phyloP scores from a whole-genome alignment of 305 asterid genomes.

The Fraxinus velutina region DNA sequence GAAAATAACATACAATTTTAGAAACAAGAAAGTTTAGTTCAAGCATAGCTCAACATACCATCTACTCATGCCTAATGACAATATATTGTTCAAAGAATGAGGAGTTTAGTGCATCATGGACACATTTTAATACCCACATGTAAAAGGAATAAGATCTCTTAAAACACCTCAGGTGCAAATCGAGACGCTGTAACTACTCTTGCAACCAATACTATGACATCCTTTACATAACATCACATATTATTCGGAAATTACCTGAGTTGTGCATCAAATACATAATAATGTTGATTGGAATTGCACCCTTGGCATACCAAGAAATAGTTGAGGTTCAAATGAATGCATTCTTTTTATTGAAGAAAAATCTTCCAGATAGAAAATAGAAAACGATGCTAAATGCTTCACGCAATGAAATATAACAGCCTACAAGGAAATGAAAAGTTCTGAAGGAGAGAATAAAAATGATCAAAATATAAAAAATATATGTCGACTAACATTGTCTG shows the following conservation, averaged over 20 bases:
- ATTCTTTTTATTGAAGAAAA: background rate
- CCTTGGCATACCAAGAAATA: background rate
- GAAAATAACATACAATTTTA: background rate
- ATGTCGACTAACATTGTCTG: conserved; percentile 66
- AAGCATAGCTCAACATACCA: background rate
- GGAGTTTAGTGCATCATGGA: background rate
- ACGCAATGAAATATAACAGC: background rate
- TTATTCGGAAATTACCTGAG: background rate
- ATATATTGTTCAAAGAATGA: background rate
- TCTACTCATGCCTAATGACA: background rate
- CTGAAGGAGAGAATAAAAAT: background rate
- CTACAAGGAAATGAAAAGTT: background rate
- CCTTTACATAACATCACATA: background rate
- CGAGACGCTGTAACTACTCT: background rate
- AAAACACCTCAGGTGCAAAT: background rate
- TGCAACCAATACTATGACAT: background rate
- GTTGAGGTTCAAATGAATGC: background rate
- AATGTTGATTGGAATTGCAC: background rate
- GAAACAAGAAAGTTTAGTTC: background rate
- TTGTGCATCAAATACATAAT: background rate
- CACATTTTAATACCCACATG: background rate
- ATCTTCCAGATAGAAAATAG: background rate
- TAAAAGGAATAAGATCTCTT: background rate
- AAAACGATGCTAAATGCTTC: background rate
- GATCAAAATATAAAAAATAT: background rate